Evolutionary conservation across 495 filamentous ascomycete species (phyloP).

Genomic region (Terfezia boudieri): DNA sequence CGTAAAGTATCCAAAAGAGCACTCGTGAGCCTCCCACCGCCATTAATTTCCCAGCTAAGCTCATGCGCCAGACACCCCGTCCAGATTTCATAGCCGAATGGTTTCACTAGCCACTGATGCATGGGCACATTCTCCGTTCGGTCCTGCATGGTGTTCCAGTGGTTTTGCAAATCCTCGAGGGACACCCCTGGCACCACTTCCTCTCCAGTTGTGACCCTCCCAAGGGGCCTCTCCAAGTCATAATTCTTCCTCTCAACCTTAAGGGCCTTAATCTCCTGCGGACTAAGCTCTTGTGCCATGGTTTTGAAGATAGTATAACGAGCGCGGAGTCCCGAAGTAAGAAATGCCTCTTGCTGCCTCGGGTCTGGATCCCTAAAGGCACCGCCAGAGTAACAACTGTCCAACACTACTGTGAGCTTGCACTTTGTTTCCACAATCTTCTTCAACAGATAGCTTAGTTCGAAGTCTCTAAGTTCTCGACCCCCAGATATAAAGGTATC

Average conservation of each 20-base stretch:
- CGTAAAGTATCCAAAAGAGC: neutral
- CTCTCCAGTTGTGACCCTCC: no score
- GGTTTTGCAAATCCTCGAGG: no score
- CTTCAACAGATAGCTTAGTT: neutral
- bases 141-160: no score
- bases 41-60: neutral
- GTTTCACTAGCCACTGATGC: neutral
- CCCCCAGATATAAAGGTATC: neutral
- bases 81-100: neutral
- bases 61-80: neutral
- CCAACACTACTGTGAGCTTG: constrained; percentile 1
- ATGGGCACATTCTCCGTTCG: no score
- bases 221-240: no score
- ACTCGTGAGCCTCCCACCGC: neutral
- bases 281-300: no score
- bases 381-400: constrained; percentile 3
- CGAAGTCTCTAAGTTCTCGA: neutral
- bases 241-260: no score
- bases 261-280: no score
- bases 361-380: neutral
- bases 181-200: no score
- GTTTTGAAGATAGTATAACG: no score
- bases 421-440: neutral
- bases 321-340: no score
- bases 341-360: no score